phyloP scores from a whole-genome alignment of 2,329 filamentous ascomycete genomes.

The Paecilomyces sp. region DNA sequence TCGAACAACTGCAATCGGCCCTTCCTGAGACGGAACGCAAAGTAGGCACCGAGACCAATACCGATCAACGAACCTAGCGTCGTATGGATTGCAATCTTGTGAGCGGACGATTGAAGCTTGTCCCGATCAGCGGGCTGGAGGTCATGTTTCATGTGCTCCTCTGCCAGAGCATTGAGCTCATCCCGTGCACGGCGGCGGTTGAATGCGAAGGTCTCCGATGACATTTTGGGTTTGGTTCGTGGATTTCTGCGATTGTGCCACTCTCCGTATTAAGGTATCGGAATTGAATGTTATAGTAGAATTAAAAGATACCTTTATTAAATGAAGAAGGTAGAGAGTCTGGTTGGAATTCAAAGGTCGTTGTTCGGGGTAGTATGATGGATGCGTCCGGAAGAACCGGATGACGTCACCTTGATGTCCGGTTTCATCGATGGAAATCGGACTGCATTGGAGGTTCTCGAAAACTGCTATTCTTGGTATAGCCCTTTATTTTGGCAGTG shows the following conservation, averaged over 20 bases:
- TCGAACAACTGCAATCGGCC: conserved; percentile 54
- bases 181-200: conserved; percentile 40
- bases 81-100: conserved; percentile 48
- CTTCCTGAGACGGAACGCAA: conserved; percentile 51
- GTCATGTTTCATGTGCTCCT: conserved; percentile 53
- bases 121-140: conserved; percentile 54
- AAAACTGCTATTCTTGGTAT: not conserved
- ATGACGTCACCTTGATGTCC: not conserved
- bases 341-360: not conserved
- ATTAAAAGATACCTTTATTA: not conserved
- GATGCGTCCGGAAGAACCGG: not conserved
- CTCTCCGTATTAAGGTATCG: not conserved
- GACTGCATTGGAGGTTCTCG: not conserved
- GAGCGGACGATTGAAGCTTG: conserved; percentile 48
- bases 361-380: not conserved
- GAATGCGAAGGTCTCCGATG: conserved; percentile 39
- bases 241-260: not conserved
- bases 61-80: conserved; percentile 54
- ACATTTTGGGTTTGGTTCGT: not conserved
- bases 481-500: not conserved
- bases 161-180: conserved; percentile 49
- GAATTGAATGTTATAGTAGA: not conserved
- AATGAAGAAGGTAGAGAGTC: not conserved
- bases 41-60: conserved; percentile 51
- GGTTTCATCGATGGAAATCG: not conserved